Conservation (phyloP, 1,284 basidiomycete species). For the Sparassis latifolia region DNA sequence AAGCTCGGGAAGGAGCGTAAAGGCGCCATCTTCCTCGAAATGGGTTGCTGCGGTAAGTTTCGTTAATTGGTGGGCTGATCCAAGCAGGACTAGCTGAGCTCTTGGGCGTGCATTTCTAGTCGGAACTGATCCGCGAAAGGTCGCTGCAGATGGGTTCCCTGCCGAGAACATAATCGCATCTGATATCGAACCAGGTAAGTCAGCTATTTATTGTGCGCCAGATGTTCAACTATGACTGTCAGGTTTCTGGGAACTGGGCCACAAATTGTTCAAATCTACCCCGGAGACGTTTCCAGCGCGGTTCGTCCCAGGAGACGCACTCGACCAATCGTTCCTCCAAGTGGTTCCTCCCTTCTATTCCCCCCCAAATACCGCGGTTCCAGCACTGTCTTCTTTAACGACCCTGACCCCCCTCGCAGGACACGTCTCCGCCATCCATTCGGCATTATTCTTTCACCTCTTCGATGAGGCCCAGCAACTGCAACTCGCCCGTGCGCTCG, state of each 20-base stretch:
- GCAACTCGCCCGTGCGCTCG: slow-evolving; percentile 33
- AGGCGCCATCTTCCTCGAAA: slow-evolving; percentile 42
- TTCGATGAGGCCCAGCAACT: slow-evolving; percentile 39
- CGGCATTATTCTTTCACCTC: slow-evolving; percentile 46
- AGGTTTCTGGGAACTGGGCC: slow-evolving; percentile 30
- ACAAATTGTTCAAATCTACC: slow-evolving; percentile 27
- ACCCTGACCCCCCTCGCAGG: slow-evolving; percentile 38
- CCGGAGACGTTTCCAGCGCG: slow-evolving; percentile 35
- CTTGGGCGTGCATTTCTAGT: slow-evolving; percentile 25
- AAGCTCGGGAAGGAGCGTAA: slow-evolving; percentile 30
- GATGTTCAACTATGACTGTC: slow-evolving; percentile 4
- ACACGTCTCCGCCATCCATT: slow-evolving; percentile 40
- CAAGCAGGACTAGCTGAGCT: background rate
- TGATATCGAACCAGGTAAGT: slow-evolving; percentile 29
- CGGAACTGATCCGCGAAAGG: slow-evolving; percentile 38
- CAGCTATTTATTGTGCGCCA: slow-evolving; percentile 20
- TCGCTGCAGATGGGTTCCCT: slow-evolving; percentile 34
- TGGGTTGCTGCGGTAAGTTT: slow-evolving; percentile 43
- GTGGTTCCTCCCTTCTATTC: slow-evolving; percentile 22
- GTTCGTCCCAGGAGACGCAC: slow-evolving; percentile 42
- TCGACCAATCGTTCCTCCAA: slow-evolving; percentile 31
- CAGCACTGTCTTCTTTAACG: slow-evolving; percentile 27
- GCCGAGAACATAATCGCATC: slow-evolving; percentile 26
- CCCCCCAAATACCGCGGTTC: slow-evolving; percentile 17
- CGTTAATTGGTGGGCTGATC: background rate